Evolutionary conservation across 148 eudicot species (phyloP).

Genomic region (Rhododendron henanense): DNA sequence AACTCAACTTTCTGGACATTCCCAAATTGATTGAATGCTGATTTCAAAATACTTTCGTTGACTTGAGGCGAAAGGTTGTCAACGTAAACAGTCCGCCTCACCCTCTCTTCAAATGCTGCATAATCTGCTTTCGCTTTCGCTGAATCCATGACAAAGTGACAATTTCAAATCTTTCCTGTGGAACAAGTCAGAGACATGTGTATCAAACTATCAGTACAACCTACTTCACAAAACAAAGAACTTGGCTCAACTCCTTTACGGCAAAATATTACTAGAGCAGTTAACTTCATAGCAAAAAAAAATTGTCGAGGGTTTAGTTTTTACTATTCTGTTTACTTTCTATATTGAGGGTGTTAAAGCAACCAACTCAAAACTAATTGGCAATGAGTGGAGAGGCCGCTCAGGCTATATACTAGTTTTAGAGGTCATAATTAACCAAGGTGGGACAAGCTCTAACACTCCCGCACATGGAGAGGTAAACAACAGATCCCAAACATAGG

Average conservation of each 20-base stretch:
- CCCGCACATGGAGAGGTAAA: no score
- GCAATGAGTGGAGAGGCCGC: no score
- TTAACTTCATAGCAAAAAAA: neutral
- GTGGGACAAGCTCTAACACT: no score
- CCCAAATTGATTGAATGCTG: slow-evolving; percentile 69
- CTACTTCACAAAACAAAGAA: neutral
- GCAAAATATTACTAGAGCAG: neutral
- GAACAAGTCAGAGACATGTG: neutral
- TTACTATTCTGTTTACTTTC: no score
- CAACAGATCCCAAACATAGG: no score
- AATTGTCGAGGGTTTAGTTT: neutral
- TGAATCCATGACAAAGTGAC: slow-evolving; percentile 34
- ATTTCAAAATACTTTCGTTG: slow-evolving; percentile 45
- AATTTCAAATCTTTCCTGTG: slow-evolving; percentile 2
- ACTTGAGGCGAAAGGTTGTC: slow-evolving; percentile 75
- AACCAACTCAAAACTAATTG: no score
- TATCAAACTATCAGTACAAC: neutral
- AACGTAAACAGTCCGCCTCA: slow-evolving; percentile 60
- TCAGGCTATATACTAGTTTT: no score
- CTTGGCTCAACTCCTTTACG: neutral
- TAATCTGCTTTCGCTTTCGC: slow-evolving; percentile 32
- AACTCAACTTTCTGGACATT: slow-evolving; percentile 38
- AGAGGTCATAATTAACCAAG: no score
- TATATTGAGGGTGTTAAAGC: no score
- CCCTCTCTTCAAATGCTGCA: slow-evolving; percentile 61